phyloP scores from a whole-genome alignment of 805 yeast genomes.

The Yamadazyma scolyti region DNA sequence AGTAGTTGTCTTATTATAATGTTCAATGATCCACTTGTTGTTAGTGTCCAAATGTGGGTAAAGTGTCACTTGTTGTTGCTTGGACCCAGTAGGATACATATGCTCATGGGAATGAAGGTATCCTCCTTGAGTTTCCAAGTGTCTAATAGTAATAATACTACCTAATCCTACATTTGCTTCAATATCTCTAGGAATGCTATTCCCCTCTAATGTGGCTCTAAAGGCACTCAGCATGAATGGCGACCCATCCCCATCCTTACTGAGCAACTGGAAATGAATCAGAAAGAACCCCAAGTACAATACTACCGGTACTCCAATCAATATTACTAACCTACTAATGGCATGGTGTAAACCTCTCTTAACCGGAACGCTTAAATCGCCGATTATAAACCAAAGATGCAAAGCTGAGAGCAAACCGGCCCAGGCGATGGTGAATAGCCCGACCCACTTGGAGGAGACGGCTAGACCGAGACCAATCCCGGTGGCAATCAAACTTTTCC shows the following conservation, averaged over 20 bases:
- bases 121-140: constrained; percentile 69
- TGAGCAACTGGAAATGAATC: constrained; percentile 57
- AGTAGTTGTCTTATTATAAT: constrained; percentile 57
- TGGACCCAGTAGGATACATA: constrained; percentile 71
- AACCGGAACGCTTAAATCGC: constrained; percentile 58
- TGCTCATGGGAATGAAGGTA: constrained; percentile 79
- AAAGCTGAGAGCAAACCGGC: constrained; percentile 58
- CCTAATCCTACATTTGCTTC: constrained; percentile 70
- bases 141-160: constrained; percentile 64
- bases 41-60: constrained; percentile 76
- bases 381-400: constrained; percentile 68
- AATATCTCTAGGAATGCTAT: constrained; percentile 56
- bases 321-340: constrained; percentile 45
- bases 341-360: constrained; percentile 44
- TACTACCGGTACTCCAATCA: constrained; percentile 56
- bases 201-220: constrained; percentile 58
- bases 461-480: constrained; percentile 74
- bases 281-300: constrained; percentile 59
- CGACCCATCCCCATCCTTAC: constrained; percentile 65
- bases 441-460: constrained; percentile 79
- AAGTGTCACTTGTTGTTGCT: constrained; percentile 78
- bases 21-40: constrained; percentile 69
- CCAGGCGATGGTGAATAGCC: constrained; percentile 78
- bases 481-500: constrained; percentile 55
- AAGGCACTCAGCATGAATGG: constrained; percentile 72